Conservation (phyloP, 257 asterid species). For the Cynanchum wilfordii region DNA sequence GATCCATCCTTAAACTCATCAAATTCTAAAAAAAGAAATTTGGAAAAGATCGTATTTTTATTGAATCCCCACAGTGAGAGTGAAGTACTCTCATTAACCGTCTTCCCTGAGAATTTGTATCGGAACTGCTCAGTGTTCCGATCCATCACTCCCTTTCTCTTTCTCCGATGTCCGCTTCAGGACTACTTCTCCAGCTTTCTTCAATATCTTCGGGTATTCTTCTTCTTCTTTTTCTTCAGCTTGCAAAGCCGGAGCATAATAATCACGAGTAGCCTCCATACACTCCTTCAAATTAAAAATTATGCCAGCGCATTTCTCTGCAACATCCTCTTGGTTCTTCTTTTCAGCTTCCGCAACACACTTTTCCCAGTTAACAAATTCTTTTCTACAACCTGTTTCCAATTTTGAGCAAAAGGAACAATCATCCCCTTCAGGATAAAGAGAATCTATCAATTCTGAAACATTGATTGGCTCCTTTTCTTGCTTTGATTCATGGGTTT, state of each 20-base stretch:
- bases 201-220: too few relatives aligned
- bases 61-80: too few relatives aligned
- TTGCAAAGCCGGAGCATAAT: constrained; percentile 58
- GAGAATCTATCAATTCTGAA: too few relatives aligned
- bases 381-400: constrained; percentile 75
- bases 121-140: too few relatives aligned
- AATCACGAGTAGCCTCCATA: constrained; percentile 70
- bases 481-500: constrained; percentile 18
- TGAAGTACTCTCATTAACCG: too few relatives aligned
- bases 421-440: constrained; percentile 30
- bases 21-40: too few relatives aligned
- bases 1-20: too few relatives aligned
- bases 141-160: too few relatives aligned
- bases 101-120: too few relatives aligned
- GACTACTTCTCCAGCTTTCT: neutral
- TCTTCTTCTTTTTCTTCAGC: constrained; percentile 37
- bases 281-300: constrained; percentile 57
- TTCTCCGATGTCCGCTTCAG: too few relatives aligned
- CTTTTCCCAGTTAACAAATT: constrained; percentile 60
- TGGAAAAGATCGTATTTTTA: too few relatives aligned
- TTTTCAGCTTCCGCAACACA: constrained; percentile 67
- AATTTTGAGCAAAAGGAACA: constrained; percentile 84
- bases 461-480: constrained; percentile 2
- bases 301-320: constrained; percentile 50
- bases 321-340: constrained; percentile 54